A percentile compares a stretch with the other conserved stretches of the same genome.
phyloP scores from a whole-genome alignment of 148 eudicot genomes.

The Rhododendron ovatum region DNA sequence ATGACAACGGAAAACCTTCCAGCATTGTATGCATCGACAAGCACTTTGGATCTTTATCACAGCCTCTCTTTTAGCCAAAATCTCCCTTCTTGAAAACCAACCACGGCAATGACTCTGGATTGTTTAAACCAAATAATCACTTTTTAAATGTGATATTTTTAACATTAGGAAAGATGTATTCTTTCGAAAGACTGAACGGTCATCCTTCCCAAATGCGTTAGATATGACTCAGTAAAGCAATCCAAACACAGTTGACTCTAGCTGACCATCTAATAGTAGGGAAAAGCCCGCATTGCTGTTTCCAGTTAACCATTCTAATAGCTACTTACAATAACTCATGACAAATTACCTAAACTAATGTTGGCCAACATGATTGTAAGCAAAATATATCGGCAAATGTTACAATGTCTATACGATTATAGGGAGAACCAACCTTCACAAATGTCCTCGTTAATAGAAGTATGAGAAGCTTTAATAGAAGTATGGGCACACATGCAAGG shows the following conservation, averaged over 20 bases:
- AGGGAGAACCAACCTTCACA: not conserved
- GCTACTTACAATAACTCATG: not conserved
- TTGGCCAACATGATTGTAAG: not conserved
- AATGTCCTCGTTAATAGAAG: not conserved
- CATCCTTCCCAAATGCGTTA: not conserved
- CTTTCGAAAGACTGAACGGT: not conserved
- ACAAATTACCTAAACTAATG: not conserved
- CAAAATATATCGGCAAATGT: not conserved
- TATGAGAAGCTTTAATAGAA: not conserved
- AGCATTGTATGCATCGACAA: conserved; percentile 29
- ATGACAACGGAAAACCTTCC: conserved; percentile 26
- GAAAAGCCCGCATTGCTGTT: not conserved
- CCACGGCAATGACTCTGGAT: conserved; percentile 60
- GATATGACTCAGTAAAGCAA: not conserved
- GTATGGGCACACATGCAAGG: not conserved
- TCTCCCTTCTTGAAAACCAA: conserved; percentile 50
- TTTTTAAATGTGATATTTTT: not conserved
- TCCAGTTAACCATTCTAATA: not conserved
- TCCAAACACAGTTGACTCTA: not conserved
- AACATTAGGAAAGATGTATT: not conserved
- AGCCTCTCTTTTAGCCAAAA: conserved; percentile 44
- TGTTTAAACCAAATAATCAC: not conserved
- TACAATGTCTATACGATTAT: not conserved
- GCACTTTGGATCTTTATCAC: conserved; percentile 52
- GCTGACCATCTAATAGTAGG: not conserved